Base-by-base conservation (phyloP, 495 filamentous ascomycete genomes). In the Massariosphaeria phaeospora region DNA sequence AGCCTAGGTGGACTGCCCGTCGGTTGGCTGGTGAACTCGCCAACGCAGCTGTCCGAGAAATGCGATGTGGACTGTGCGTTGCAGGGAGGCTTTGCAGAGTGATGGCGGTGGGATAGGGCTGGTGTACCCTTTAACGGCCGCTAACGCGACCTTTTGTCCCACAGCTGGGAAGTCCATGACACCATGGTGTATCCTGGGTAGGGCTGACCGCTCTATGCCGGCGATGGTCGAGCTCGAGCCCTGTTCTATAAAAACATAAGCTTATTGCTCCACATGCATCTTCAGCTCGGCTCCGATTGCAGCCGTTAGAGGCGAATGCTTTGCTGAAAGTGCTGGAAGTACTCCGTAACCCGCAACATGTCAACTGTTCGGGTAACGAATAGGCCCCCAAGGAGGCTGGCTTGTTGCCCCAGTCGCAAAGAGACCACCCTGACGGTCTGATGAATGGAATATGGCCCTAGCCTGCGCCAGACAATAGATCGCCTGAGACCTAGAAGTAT, bases 231-330 rank as follows among this genome's bases (percentile, higher is more conserved):
- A 29, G 34, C 18, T 33, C n/a, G 40, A n/a, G 42, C 48, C 36
- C 44, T 26, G 26, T 41, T 23, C 35, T 50, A 55, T 44, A 50
- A 15, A 61, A 38, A 52, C 43, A 60, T 61, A 61, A 55, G 57
- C 57, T 61, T 61, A 61, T 55, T 61, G 51, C 43, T 59, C 56
- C 56, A 48, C 54, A 47, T 52, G 30, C 30, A 18, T 25, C 5
- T 35, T 48, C 56, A 41, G 46, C 55, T 52, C 13, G 27, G 30
- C 36, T 45, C 7, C 29, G 20, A 35, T 13, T 15, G 33, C 42
- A 48, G 20, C 35, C 18, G 6, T 13, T 18, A 38, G 30, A 23
- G 11, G 45, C 6, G 13, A 7, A 15, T 33, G 29, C 29, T 31
- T 31, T 11, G 8, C 15, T n/a, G n/a, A n/a, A n/a, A n/a, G n/a